phyloP scores from a whole-genome alignment of 495 filamentous ascomycete species.

The Aspergillus leporis region DNA sequence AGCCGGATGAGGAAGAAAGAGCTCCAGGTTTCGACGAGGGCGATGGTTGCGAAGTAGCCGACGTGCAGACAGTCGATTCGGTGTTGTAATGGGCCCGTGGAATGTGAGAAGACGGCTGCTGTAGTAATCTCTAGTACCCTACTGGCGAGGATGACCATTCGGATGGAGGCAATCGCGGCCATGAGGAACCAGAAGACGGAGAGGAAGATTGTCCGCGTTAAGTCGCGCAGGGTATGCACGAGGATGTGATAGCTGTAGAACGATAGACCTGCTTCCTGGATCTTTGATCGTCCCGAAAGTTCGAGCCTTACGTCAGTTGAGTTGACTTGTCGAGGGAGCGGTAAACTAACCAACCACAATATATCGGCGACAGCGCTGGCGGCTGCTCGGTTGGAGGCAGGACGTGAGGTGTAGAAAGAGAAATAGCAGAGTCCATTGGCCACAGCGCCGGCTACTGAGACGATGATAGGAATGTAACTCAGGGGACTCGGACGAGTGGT shows the following conservation, averaged over 20 bases:
- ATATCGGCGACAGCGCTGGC: slow-evolving; percentile 35
- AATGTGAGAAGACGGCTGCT: neutral
- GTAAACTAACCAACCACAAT: slow-evolving; percentile 29
- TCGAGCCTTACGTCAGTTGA: neutral
- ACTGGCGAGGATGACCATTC: slow-evolving; percentile 27
- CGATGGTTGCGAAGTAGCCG: slow-evolving; percentile 36
- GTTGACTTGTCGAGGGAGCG: neutral
- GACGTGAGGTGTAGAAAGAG: slow-evolving; percentile 32
- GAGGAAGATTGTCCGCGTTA: slow-evolving; percentile 23
- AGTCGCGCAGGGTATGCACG: slow-evolving; percentile 24
- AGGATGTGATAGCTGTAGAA: slow-evolving; percentile 42
- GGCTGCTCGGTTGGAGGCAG: slow-evolving; percentile 18
- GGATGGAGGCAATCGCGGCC: slow-evolving; percentile 18
- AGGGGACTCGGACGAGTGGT: slow-evolving; percentile 30
- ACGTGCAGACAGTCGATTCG: slow-evolving; percentile 33
- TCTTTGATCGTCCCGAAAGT: slow-evolving; percentile 17
- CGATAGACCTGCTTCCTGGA: slow-evolving; percentile 40
- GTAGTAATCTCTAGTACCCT: slow-evolving; percentile 20
- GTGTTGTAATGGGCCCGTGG: slow-evolving; percentile 11
- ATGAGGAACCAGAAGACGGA: slow-evolving; percentile 36
- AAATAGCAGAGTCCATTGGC: slow-evolving; percentile 39
- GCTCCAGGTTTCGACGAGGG: slow-evolving; percentile 31
- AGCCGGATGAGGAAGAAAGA: slow-evolving; percentile 33
- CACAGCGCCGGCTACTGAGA: slow-evolving; percentile 27
- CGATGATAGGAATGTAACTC: slow-evolving; percentile 30